Evolutionary conservation across 2,329 filamentous ascomycete species (phyloP).

Genomic region (Exophiala calicioides): DNA sequence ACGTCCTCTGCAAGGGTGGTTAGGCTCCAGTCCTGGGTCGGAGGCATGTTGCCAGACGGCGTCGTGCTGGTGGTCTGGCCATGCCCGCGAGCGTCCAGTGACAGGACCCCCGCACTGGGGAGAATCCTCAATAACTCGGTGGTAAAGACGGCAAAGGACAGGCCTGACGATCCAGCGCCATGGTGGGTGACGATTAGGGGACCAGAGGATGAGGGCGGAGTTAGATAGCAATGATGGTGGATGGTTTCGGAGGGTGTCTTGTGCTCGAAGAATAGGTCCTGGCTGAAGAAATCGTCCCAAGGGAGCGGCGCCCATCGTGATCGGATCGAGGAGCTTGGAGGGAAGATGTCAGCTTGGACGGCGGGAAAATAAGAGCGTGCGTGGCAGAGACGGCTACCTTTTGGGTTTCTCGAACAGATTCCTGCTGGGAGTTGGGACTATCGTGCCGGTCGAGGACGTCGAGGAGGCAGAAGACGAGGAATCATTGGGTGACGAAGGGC

Average conservation of each 20-base stretch:
- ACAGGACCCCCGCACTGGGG: slow-evolving; percentile 79
- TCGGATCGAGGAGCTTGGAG: slow-evolving; percentile 14
- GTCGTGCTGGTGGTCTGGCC: slow-evolving; percentile 59
- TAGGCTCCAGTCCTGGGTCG: slow-evolving; percentile 66
- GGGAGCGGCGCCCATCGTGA: slow-evolving; percentile 64
- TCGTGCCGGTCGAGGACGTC: slow-evolving; percentile 89
- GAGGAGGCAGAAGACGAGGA: slow-evolving; percentile 84
- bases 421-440: slow-evolving; percentile 74
- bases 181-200: slow-evolving; percentile 93
- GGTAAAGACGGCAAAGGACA: slow-evolving; percentile 84
- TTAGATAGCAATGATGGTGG: slow-evolving; percentile 83
- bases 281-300: slow-evolving; percentile 90
- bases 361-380: too few relatives aligned
- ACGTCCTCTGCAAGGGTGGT: slow-evolving; percentile 73
- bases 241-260: slow-evolving; percentile 48
- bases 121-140: slow-evolving; percentile 74
- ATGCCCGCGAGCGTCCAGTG: slow-evolving; percentile 83
- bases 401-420: slow-evolving; percentile 71
- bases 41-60: slow-evolving; percentile 9
- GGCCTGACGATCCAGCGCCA: slow-evolving; percentile 86
- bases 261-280: slow-evolving; percentile 71
- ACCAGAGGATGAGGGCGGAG: slow-evolving; percentile 67
- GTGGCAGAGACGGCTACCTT: too few relatives aligned
- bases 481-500: slow-evolving; percentile 49
- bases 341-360: neutral